phyloP scores from a whole-genome alignment of 2,329 filamentous ascomycete genomes.

The Chaetomium sp. region DNA sequence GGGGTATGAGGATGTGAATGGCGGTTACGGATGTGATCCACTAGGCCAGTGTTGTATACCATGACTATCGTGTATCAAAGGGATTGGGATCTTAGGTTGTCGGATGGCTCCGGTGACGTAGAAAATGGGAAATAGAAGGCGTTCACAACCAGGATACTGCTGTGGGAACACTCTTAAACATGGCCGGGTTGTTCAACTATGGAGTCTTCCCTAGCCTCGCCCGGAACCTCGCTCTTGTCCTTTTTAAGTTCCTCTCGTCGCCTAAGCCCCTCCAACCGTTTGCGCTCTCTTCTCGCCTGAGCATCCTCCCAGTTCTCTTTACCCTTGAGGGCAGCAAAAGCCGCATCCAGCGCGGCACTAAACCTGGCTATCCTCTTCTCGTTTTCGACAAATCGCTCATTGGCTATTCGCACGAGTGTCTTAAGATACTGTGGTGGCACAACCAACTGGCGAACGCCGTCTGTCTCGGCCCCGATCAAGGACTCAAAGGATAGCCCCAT shows the following conservation, averaged over 20 bases:
- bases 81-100: background rate
- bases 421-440: conserved; percentile 69
- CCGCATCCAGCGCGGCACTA: conserved; percentile 50
- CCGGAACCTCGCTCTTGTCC: conserved; percentile 3
- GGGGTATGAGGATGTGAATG: conserved; percentile 27
- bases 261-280: conserved; percentile 59
- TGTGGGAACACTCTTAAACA: conserved; percentile 7
- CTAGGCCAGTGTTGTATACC: conserved; percentile 17
- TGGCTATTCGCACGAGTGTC: conserved; percentile 68
- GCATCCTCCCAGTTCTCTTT: conserved; percentile 58
- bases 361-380: conserved; percentile 68
- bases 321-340: conserved; percentile 38
- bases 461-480: conserved; percentile 64
- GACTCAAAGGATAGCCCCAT: conserved; percentile 82
- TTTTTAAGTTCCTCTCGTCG: conserved; percentile 48
- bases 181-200: conserved; percentile 23
- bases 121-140: conserved; percentile 12
- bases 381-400: conserved; percentile 74
- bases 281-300: conserved; percentile 54
- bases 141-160: background rate
- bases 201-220: background rate
- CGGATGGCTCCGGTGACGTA: background rate
- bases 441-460: conserved; percentile 47
- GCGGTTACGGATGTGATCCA: conserved; percentile 1
- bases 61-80: conserved; percentile 20